Base-by-base conservation (phyloP, 139 green algal genomes). In the Edaphochlamys debaryana region DNA sequence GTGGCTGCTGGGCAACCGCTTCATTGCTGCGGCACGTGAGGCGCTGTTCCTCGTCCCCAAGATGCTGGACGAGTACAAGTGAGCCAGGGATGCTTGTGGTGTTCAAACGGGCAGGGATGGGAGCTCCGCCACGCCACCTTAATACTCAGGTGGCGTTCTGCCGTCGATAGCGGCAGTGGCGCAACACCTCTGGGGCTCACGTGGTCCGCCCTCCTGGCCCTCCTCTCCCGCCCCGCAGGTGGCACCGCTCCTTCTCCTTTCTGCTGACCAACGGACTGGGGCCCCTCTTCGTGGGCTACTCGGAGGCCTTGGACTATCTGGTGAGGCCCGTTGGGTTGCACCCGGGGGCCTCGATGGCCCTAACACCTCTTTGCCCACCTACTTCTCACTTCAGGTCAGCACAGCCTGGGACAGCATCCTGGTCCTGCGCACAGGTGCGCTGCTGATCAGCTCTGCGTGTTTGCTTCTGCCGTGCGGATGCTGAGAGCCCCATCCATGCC, bases 241-340 rank as follows among this genome's bases (percentile, higher is more conserved):
- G 50, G 29, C 75, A 82, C 75, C 75, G 75, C 62, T 64, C 42
- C 15, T 82, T 41, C 42, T n/a, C 63, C 0, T 82, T 82, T 19
- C 6, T 82, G 22, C 0, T 82, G 2, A 68, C 36, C 75, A 82
- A 82, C 75, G 75, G 75, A 22, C 42, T 82, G 62, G 60, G 75
- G 2, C 60, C 75, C 8, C 23, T 82, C 19, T 82, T 73, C n/a
- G 32, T 25, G 27, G 45, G 30, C 7, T 82, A 82, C 62, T 60
- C 75, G 19, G 29, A 0, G 20, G 54, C 62, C 11, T 32, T 82
- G 62, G 75, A 82, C 60, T 42, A 66, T 41, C n/a, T 72, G 62
- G 75, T 82, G n/a, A 63, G 15, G 22, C 17, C 2, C 25, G 25
- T 1, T 63, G 56, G 56, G 56, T 32, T 8, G n/a, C 56, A 42